Conservation (phyloP, 2,329 filamentous ascomycete species). For the Tympanopsis confertula region DNA sequence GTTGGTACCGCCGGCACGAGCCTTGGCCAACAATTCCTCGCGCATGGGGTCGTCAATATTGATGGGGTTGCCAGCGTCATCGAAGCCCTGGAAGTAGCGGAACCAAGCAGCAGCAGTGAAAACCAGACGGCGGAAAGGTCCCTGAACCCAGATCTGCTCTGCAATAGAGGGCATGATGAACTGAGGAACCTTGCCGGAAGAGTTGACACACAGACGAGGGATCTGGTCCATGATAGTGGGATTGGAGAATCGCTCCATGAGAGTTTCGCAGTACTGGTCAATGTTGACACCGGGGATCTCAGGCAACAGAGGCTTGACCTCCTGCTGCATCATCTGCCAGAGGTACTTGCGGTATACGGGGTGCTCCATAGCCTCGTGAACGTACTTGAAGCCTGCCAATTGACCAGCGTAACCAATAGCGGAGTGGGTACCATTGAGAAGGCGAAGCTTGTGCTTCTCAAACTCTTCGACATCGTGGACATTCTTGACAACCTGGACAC, state of each 20-base stretch:
- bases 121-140: slow-evolving; percentile 32
- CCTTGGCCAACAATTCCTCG: slow-evolving; percentile 31
- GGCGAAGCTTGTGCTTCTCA: slow-evolving; percentile 43
- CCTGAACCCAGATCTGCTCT: slow-evolving; percentile 30
- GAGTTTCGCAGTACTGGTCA: slow-evolving; percentile 37
- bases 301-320: slow-evolving; percentile 38
- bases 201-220: slow-evolving; percentile 35
- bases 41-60: slow-evolving; percentile 34
- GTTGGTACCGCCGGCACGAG: slow-evolving; percentile 26
- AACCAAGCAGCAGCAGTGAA: slow-evolving; percentile 38
- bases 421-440: slow-evolving; percentile 40
- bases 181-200: slow-evolving; percentile 40
- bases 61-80: slow-evolving; percentile 29
- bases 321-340: slow-evolving; percentile 41
- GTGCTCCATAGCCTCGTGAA: slow-evolving; percentile 39
- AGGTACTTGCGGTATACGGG: slow-evolving; percentile 32
- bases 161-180: slow-evolving; percentile 35
- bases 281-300: slow-evolving; percentile 36
- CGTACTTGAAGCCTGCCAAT: slow-evolving; percentile 38
- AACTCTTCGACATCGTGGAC: slow-evolving; percentile 40
- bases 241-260: slow-evolving; percentile 42
- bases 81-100: slow-evolving; percentile 34
- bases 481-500: slow-evolving; percentile 36
- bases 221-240: slow-evolving; percentile 43
- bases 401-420: slow-evolving; percentile 37